Conservation (phyloP, 106 monocot species). For the Chionographis japonica region DNA sequence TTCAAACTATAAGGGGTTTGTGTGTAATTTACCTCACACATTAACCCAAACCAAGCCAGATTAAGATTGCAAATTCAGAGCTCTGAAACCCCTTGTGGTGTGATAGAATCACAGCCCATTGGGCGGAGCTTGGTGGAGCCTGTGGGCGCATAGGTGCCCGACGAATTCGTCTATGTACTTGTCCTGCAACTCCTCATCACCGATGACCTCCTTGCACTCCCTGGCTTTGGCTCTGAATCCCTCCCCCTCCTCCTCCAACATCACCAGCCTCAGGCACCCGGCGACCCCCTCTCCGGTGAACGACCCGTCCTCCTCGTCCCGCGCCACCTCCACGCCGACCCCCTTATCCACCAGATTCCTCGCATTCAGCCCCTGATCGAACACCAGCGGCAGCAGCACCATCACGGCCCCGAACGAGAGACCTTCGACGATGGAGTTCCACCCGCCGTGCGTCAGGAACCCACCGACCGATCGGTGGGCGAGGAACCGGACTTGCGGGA, state of each 20-base stretch:
- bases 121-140: too few species aligned
- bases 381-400: constrained; percentile 27
- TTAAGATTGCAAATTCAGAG: too few species aligned
- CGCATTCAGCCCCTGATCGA: constrained; percentile 44
- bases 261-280: constrained; percentile 22
- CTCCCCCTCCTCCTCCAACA: constrained; percentile 18
- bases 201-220: not conserved
- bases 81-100: too few species aligned
- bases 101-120: too few species aligned
- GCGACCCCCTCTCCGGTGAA: constrained; percentile 20
- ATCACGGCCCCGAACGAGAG: constrained; percentile 15
- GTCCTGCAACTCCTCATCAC: constrained; percentile 10
- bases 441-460: constrained; percentile 31
- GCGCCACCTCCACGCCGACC: constrained; percentile 30
- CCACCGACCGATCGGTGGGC: constrained; percentile 26
- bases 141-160: not conserved
- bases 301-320: constrained; percentile 21
- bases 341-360: constrained; percentile 24
- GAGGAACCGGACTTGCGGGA: constrained; percentile 22
- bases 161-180: constrained; percentile 8
- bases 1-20: too few species aligned
- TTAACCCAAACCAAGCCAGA: too few species aligned
- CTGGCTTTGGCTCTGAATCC: not conserved
- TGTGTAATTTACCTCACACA: too few species aligned
- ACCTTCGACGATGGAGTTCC: constrained; percentile 32